A percentile compares a stretch with the other conserved stretches of the same genome.
Evolutionary conservation across 306 rosid species (phyloP).

Genomic region (Echinosophora koreensis): DNA sequence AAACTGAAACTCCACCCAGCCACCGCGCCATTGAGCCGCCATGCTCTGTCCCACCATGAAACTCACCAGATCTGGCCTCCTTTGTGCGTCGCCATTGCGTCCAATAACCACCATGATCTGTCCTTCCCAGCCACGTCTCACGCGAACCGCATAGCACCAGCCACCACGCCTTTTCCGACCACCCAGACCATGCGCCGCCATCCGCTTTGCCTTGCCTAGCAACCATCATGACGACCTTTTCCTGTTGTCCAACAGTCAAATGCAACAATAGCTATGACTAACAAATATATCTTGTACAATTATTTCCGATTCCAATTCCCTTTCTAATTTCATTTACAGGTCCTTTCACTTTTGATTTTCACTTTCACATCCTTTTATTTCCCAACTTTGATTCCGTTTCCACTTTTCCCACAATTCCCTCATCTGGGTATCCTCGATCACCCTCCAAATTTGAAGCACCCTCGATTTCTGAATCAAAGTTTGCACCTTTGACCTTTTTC

Average conservation of each 20-base stretch:
- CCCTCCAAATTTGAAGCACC: slow-evolving; percentile 31
- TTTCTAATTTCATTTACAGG: background rate
- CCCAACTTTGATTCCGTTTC: slow-evolving; percentile 15
- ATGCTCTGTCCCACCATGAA: too few species aligned
- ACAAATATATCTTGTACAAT: background rate
- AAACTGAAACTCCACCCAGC: too few species aligned
- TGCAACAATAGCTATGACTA: background rate
- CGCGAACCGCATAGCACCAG: too few species aligned
- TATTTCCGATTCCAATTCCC: background rate
- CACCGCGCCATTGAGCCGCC: too few species aligned
- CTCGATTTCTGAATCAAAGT: slow-evolving; percentile 38
- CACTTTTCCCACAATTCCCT: slow-evolving; percentile 18
- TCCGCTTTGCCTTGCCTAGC: too few species aligned
- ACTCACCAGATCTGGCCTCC: too few species aligned
- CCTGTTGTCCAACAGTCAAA: slow-evolving; percentile 21
- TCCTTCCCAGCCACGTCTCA: too few species aligned
- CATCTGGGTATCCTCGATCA: slow-evolving; percentile 46
- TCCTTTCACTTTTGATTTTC: background rate
- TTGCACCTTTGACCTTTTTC: slow-evolving; percentile 44
- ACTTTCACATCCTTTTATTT: background rate
- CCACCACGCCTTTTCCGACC: too few species aligned
- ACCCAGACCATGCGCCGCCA: too few species aligned
- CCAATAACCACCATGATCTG: too few species aligned
- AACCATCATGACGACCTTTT: slow-evolving; percentile 21
- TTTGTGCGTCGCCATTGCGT: too few species aligned